These are phyloP conservation scores for Apiotrichum mycotoxinovorans DNA, from an alignment of 1,284 basidiomycete genomes.

Conservation along the genomic window DNA sequence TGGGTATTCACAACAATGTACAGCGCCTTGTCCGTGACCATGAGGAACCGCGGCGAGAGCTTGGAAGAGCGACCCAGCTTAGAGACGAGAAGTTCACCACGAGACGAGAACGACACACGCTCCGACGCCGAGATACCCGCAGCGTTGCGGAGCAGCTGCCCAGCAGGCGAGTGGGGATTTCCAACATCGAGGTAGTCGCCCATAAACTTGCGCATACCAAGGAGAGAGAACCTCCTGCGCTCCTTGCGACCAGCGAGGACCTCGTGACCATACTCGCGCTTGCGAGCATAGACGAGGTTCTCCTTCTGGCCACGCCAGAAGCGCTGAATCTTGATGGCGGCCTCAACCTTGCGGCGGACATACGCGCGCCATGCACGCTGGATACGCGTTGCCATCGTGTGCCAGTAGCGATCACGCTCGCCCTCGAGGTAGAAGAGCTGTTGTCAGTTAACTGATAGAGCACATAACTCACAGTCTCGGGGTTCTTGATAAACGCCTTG, in stretches of 20 bases:
- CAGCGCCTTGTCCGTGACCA: slow-evolving; percentile 84
- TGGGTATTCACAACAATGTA: slow-evolving; percentile 70
- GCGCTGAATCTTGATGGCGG: slow-evolving; percentile 88
- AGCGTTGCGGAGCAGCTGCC: slow-evolving; percentile 69
- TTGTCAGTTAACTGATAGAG: neutral
- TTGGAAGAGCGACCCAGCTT: slow-evolving; percentile 86
- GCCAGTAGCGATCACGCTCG: slow-evolving; percentile 99
- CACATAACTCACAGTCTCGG: slow-evolving; percentile 65
- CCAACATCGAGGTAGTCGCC: slow-evolving; percentile 95
- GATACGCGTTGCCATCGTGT: slow-evolving; percentile 97
- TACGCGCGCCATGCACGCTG: slow-evolving; percentile 96
- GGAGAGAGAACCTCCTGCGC: slow-evolving; percentile 83
- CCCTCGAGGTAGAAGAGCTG: slow-evolving; percentile 93
- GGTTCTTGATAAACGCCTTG: slow-evolving; percentile 99
- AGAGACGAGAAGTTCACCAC: slow-evolving; percentile 79
- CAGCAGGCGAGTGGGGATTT: slow-evolving; percentile 67
- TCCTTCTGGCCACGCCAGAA: slow-evolving; percentile 99
- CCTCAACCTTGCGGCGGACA: slow-evolving; percentile 90
- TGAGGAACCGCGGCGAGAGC: slow-evolving; percentile 83
- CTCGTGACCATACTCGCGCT: slow-evolving; percentile 91
- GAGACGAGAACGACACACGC: slow-evolving; percentile 79
- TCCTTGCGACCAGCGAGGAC: slow-evolving; percentile 90
- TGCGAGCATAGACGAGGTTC: slow-evolving; percentile 76
- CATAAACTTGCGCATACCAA: slow-evolving; percentile 91
- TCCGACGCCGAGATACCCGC: slow-evolving; percentile 72